These are phyloP conservation scores for Hebeloma cylindrosporum DNA, from an alignment of 768 basidiomycete genomes.

Conservation along the genomic window DNA sequence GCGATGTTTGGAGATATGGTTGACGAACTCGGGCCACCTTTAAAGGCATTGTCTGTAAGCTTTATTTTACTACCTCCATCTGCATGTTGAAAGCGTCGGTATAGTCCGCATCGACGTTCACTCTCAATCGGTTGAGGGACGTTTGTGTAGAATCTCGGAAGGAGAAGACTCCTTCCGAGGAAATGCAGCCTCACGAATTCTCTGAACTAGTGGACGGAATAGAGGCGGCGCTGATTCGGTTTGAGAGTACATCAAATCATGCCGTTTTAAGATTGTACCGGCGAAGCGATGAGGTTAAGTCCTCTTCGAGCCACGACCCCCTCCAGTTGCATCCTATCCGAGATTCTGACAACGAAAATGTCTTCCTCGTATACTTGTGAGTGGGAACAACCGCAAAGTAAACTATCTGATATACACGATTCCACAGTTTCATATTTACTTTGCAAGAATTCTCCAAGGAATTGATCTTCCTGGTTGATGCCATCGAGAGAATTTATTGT, in stretches of 20 bases:
- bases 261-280: constrained; percentile 78
- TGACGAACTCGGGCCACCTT: constrained; percentile 76
- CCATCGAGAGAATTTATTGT: constrained; percentile 76
- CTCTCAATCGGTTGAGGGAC: constrained; percentile 62
- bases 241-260: constrained; percentile 82
- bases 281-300: constrained; percentile 40
- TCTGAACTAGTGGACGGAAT: constrained; percentile 62
- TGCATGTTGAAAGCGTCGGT: background rate
- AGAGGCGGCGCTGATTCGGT: constrained; percentile 65
- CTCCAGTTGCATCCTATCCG: constrained; percentile 34
- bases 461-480: constrained; percentile 76
- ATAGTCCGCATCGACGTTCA: constrained; percentile 62
- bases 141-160: constrained; percentile 55
- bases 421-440: constrained; percentile 91
- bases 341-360: constrained; percentile 68
- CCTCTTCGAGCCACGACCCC: constrained; percentile 19
- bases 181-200: constrained; percentile 59
- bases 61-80: background rate
- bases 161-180: constrained; percentile 25
- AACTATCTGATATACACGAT: constrained; percentile 2
- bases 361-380: constrained; percentile 92
- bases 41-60: constrained; percentile 71
- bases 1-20: constrained; percentile 77
- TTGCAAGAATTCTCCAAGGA: constrained; percentile 92
- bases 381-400: constrained; percentile 32